These are phyloP conservation scores for Alternaria gaisen DNA, from an alignment of 2,329 filamentous ascomycete species.

Conservation along the genomic window DNA sequence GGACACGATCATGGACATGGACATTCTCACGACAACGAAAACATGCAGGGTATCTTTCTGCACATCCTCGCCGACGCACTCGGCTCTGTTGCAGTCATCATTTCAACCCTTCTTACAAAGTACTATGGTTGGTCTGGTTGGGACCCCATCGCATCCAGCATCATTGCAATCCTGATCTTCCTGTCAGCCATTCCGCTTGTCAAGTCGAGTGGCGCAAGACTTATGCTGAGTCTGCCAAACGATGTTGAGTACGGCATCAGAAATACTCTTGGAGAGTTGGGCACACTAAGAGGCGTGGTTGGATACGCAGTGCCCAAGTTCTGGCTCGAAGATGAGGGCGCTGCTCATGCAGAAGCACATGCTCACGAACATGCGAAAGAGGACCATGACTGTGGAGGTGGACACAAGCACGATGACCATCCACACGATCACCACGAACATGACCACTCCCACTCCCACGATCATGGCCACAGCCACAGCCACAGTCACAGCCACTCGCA, in stretches of 20 bases:
- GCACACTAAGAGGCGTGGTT: slow-evolving; percentile 81
- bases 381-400: slow-evolving; percentile 37
- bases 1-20: slow-evolving; percentile 43
- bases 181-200: slow-evolving; percentile 91
- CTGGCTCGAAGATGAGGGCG: slow-evolving; percentile 80
- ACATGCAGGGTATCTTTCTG: slow-evolving; percentile 97
- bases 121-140: slow-evolving; percentile 91
- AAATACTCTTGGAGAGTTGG: slow-evolving; percentile 83
- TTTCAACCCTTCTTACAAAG: slow-evolving; percentile 87
- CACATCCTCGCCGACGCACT: slow-evolving; percentile 95
- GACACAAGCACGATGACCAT: slow-evolving; percentile 38
- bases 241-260: slow-evolving; percentile 88
- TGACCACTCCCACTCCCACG: slow-evolving; percentile 35
- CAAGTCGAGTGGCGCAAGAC: slow-evolving; percentile 79
- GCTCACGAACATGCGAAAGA: slow-evolving; percentile 44
- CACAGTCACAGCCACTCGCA: slow-evolving; percentile 44
- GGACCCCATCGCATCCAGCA: slow-evolving; percentile 91
- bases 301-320: slow-evolving; percentile 89
- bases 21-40: slow-evolving; percentile 82
- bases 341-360: slow-evolving; percentile 53
- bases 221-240: slow-evolving; percentile 85
- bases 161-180: slow-evolving; percentile 93
- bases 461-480: slow-evolving; percentile 46
- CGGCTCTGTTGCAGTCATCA: slow-evolving; percentile 91
- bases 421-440: slow-evolving; percentile 32